phyloP scores from a whole-genome alignment of 257 asterid species.

The Nicotiana noctiflora region DNA sequence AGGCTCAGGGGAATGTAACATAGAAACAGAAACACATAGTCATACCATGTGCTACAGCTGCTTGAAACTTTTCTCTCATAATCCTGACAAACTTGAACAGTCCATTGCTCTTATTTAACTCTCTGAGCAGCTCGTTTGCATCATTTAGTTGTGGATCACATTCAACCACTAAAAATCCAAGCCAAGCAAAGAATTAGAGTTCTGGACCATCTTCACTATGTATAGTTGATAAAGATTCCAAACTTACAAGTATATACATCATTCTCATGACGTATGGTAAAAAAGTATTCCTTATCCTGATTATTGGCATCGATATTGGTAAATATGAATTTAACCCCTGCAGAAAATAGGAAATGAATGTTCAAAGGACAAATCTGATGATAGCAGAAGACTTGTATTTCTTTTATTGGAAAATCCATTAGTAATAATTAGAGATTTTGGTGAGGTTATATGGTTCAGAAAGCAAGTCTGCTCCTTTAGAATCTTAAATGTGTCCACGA shows the following conservation, averaged over 20 bases:
- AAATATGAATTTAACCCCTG: conserved; percentile 87
- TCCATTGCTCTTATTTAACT: conserved; percentile 64
- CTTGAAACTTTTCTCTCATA: conserved; percentile 77
- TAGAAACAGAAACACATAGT: conserved; percentile 10
- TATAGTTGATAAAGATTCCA: conserved; percentile 4
- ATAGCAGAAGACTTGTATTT: not conserved
- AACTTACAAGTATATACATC: conserved; percentile 70
- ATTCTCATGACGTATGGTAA: conserved; percentile 62
- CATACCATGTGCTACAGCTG: conserved; percentile 51
- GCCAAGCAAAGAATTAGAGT: conserved; percentile 7
- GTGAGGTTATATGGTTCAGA: not conserved
- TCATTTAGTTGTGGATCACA: conserved; percentile 60
- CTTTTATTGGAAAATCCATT: not conserved
- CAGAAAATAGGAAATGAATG: conserved; percentile 2
- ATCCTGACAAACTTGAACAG: conserved; percentile 77
- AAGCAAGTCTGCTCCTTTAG: not conserved
- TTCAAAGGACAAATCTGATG: not conserved
- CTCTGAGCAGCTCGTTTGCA: conserved; percentile 48
- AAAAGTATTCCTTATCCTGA: conserved; percentile 63
- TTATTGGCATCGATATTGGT: conserved; percentile 50
- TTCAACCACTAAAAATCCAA: conserved; percentile 40
- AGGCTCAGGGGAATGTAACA: not conserved
- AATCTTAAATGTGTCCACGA: not conserved
- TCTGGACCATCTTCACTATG: not conserved
- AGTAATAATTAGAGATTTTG: not conserved